Evolutionary conservation across 2,329 filamentous ascomycete species (phyloP).

Genomic region (Coniosporium tulheliwenetii): DNA sequence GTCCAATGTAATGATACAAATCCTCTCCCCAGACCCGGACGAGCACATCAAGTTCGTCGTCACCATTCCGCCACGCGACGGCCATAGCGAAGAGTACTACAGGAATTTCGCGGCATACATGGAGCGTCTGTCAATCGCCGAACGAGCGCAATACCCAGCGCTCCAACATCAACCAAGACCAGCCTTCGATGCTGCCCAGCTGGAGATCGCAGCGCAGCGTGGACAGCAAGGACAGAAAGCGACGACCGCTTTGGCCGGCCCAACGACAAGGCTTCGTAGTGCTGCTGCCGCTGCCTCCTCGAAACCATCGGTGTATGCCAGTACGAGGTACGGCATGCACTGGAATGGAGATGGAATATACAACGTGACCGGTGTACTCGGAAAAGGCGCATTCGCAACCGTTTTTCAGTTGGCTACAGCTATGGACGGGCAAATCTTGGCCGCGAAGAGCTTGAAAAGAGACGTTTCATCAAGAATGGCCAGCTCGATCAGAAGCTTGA

Average conservation of each 20-base stretch:
- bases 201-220: background rate
- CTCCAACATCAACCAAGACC: background rate
- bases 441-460: constrained; percentile 88
- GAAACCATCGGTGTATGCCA: constrained; percentile 4
- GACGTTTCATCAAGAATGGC: constrained; percentile 84
- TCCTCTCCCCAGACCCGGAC: constrained; percentile 36
- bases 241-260: background rate
- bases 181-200: background rate
- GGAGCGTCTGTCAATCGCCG: constrained; percentile 15
- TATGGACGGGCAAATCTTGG: constrained; percentile 67
- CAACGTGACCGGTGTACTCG: constrained; percentile 67
- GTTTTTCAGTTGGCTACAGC: constrained; percentile 85
- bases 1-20: constrained; percentile 57
- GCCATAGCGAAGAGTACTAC: constrained; percentile 50
- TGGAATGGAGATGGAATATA: constrained; percentile 74
- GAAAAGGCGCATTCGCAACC: constrained; percentile 86
- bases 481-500: constrained; percentile 81
- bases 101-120: constrained; percentile 57
- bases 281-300: background rate
- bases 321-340: constrained; percentile 46
- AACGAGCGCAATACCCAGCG: constrained; percentile 4
- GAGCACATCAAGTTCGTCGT: constrained; percentile 71
- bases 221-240: background rate
- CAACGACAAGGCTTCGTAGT: background rate
- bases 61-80: constrained; percentile 59